Evolutionary conservation across 2,329 filamentous ascomycete genomes (phyloP).

Genomic region (Zymoseptoria pseudotritici): DNA sequence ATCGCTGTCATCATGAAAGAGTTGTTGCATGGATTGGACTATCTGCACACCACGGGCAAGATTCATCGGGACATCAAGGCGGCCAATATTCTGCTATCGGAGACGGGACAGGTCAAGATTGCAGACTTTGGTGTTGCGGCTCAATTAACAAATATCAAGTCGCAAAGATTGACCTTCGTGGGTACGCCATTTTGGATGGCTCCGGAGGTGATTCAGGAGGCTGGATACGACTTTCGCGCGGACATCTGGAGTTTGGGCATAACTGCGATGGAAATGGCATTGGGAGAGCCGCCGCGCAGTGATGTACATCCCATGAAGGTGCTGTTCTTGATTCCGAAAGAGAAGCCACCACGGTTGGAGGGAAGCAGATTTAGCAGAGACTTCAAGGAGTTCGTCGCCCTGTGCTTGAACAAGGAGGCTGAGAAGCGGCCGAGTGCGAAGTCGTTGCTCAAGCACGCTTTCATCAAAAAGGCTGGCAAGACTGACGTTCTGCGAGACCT

Average conservation of each 20-base stretch:
- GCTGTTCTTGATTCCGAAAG: conserved; percentile 83
- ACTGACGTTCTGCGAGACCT: conserved; percentile 82
- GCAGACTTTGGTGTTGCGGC: conserved; percentile 97
- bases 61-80: conserved; percentile 97
- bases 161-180: conserved; percentile 93
- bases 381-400: conserved; percentile 87
- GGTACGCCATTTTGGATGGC: conserved; percentile 98
- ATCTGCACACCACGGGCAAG: conserved; percentile 90
- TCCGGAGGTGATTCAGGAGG: conserved; percentile 85
- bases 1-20: conserved; percentile 93
- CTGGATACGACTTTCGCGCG: conserved; percentile 77
- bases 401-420: conserved; percentile 87
- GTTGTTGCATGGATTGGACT: conserved; percentile 81
- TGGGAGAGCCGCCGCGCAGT: conserved; percentile 81
- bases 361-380: conserved; percentile 56
- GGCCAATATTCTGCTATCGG: conserved; percentile 91
- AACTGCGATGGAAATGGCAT: conserved; percentile 81
- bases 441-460: conserved; percentile 79
- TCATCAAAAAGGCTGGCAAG: conserved; percentile 80
- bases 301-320: conserved; percentile 90
- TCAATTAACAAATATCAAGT: conserved; percentile 95
- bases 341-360: conserved; percentile 73
- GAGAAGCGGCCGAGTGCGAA: conserved; percentile 77
- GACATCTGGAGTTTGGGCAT: conserved; percentile 93
- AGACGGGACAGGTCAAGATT: conserved; percentile 78